These are phyloP conservation scores for Jaapia argillacea DNA, from an alignment of 768 basidiomycete species.

Conservation along the genomic window DNA sequence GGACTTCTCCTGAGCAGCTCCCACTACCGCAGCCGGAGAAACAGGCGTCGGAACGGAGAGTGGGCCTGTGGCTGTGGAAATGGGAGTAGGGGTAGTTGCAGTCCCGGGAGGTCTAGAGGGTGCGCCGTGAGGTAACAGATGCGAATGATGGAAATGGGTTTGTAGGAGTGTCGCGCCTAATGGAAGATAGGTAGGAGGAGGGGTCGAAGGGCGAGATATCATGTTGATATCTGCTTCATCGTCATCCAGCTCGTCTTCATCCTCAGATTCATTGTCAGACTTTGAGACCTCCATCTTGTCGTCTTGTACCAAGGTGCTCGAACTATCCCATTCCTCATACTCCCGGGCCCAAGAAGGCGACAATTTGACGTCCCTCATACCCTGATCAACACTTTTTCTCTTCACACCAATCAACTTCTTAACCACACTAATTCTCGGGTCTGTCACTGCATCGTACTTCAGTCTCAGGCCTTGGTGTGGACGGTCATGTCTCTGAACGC, in stretches of 20 bases:
- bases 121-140: constrained; percentile 50
- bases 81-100: constrained; percentile 34
- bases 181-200: constrained; percentile 62
- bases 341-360: constrained; percentile 35
- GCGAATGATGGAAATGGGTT: constrained; percentile 55
- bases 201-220: constrained; percentile 53
- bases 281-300: constrained; percentile 26
- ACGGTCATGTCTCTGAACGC: background rate
- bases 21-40: constrained; percentile 65
- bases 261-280: constrained; percentile 29
- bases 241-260: constrained; percentile 24
- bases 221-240: constrained; percentile 21
- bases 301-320: too few species aligned
- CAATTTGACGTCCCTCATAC: constrained; percentile 22
- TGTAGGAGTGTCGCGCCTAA: constrained; percentile 58
- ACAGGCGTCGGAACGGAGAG: constrained; percentile 75
- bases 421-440: constrained; percentile 63
- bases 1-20: constrained; percentile 52
- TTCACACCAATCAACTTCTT: constrained; percentile 62
- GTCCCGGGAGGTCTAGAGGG: constrained; percentile 52
- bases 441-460: constrained; percentile 52
- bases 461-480: constrained; percentile 31
- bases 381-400: constrained; percentile 41
- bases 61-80: constrained; percentile 26
- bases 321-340: constrained; percentile 37